phyloP scores from a whole-genome alignment of 768 basidiomycete genomes.

The Lactarius deliciosus region DNA sequence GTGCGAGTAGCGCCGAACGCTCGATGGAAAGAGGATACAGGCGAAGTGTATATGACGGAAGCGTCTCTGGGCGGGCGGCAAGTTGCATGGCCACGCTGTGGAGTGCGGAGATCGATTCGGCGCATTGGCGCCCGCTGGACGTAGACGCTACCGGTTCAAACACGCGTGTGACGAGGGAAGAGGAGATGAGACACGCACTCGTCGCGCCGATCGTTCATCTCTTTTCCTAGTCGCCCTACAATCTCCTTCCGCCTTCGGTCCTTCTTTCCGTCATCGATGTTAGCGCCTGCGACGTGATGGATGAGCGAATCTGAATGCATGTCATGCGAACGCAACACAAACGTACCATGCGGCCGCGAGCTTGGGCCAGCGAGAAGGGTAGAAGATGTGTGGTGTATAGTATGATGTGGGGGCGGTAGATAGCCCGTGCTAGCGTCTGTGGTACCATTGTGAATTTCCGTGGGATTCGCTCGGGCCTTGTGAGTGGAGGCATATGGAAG shows the following conservation, averaged over 20 bases:
- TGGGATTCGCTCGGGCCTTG: constrained; percentile 39
- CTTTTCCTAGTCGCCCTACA: constrained; percentile 68
- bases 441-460: constrained; percentile 34
- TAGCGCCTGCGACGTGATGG: constrained; percentile 25
- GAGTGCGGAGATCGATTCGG: constrained; percentile 62
- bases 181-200: constrained; percentile 50
- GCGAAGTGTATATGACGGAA: constrained; percentile 65
- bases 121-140: constrained; percentile 56
- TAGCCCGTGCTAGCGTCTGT: constrained; percentile 37
- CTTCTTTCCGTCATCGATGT: constrained; percentile 49
- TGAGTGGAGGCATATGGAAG: constrained; percentile 54
- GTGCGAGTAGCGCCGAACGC: constrained; percentile 70
- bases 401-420: constrained; percentile 43
- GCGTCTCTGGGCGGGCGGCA: constrained; percentile 64
- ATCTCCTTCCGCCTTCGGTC: constrained; percentile 70
- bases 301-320: constrained; percentile 8
- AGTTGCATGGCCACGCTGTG: constrained; percentile 60
- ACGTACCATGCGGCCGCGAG: constrained; percentile 20
- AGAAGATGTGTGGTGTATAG: constrained; percentile 46
- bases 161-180: constrained; percentile 18
- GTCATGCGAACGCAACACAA: not conserved
- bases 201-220: constrained; percentile 71
- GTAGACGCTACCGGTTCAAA: constrained; percentile 18
- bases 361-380: constrained; percentile 37
- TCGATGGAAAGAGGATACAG: constrained; percentile 73